phyloP scores from a whole-genome alignment of 75 land plant species.

The Ceratopteris richardii region DNA sequence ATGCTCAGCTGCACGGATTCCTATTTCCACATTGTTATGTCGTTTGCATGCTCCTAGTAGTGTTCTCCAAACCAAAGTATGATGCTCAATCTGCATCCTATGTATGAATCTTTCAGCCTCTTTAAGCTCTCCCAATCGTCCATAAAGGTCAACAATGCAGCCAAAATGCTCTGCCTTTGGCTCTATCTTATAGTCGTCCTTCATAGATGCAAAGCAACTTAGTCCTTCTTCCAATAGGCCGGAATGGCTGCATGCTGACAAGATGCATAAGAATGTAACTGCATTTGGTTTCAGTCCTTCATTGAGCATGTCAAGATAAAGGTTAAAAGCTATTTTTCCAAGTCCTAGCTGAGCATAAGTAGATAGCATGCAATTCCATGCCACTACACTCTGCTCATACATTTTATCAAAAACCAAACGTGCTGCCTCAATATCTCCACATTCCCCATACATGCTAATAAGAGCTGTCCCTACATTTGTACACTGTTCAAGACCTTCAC shows the following conservation, averaged over 20 bases:
- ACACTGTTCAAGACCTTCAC: not conserved
- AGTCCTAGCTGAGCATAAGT: conserved; percentile 20
- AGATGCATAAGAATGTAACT: conserved; percentile 1
- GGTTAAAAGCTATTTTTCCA: not conserved
- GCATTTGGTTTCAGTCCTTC: conserved; percentile 4
- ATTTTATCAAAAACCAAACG: conserved; percentile 9
- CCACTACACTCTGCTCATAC: conserved; percentile 1
- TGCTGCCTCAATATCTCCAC: conserved; percentile 10
- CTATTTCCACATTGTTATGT: not conserved
- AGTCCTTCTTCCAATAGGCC: not conserved
- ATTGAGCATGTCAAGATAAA: not conserved
- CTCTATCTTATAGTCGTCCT: not conserved
- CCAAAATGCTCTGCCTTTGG: conserved; percentile 2
- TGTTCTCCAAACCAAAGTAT: not conserved
- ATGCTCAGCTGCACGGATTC: not conserved
- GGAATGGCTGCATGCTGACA: conserved; percentile 7
- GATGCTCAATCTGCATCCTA: not conserved
- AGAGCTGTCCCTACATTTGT: conserved; percentile 12
- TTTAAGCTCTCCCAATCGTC: not conserved
- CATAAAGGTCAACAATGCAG: conserved; percentile 5
- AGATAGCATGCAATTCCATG: conserved; percentile 42
- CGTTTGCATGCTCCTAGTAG: not conserved
- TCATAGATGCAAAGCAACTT: not conserved
- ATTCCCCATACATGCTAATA: conserved; percentile 19
- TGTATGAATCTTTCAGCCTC: not conserved